phyloP scores from a whole-genome alignment of 257 asterid species.

The Verbena officinalis region DNA sequence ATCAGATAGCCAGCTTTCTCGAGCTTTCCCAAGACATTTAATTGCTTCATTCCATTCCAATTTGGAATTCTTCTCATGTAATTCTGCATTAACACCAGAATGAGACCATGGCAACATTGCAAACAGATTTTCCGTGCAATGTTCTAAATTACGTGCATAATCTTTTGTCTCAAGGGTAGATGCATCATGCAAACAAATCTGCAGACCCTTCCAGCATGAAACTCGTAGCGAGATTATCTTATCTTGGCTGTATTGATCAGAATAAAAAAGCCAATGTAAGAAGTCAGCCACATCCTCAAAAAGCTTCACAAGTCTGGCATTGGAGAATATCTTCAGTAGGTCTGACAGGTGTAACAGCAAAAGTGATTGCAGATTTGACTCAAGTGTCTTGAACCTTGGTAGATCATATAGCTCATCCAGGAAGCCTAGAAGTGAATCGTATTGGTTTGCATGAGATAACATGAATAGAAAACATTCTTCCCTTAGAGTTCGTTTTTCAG shows the following conservation, averaged over 20 bases:
- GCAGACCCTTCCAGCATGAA: slow-evolving; percentile 94
- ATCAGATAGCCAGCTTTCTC: slow-evolving; percentile 67
- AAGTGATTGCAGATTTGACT: slow-evolving; percentile 72
- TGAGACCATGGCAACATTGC: slow-evolving; percentile 52
- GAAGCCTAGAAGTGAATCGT: slow-evolving; percentile 74
- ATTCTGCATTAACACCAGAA: slow-evolving; percentile 38
- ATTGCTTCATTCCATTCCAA: slow-evolving; percentile 87
- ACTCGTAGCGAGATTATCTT: slow-evolving; percentile 57
- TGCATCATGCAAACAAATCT: slow-evolving; percentile 56
- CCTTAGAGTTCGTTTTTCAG: slow-evolving; percentile 62
- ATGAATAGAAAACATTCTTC: slow-evolving; percentile 82
- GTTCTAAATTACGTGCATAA: slow-evolving; percentile 55
- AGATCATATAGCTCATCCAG: slow-evolving; percentile 79
- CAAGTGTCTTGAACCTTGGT: slow-evolving; percentile 80
- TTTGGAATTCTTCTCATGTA: slow-evolving; percentile 32
- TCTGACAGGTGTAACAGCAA: slow-evolving; percentile 70
- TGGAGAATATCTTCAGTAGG: slow-evolving; percentile 70
- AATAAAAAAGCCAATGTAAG: slow-evolving; percentile 49
- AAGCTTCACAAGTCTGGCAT: slow-evolving; percentile 67
- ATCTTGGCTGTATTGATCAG: slow-evolving; percentile 49
- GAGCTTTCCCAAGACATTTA: slow-evolving; percentile 79
- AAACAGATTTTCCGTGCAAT: slow-evolving; percentile 76
- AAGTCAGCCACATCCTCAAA: slow-evolving; percentile 71
- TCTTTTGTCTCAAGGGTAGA: slow-evolving; percentile 48
- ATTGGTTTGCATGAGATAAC: slow-evolving; percentile 68